A percentile compares a stretch with the other conserved stretches of the same genome.
These are phyloP conservation scores for Nakazawaea siamensis DNA, from an alignment of 805 yeast species.

Conservation along the genomic window DNA sequence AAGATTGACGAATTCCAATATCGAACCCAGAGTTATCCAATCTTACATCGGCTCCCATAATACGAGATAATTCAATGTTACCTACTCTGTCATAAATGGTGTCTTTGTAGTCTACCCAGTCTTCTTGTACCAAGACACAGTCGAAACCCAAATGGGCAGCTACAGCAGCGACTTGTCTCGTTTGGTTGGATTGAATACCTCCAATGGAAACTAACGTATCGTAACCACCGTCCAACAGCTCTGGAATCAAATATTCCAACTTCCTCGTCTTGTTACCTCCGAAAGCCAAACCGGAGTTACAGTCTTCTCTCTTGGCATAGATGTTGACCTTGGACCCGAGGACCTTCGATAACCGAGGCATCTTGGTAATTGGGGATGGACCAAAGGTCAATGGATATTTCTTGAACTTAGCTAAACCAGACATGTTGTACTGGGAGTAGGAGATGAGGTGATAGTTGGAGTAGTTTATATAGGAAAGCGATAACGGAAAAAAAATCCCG, in stretches of 20 bases:
- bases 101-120: conserved; percentile 27
- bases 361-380: conserved; percentile 25
- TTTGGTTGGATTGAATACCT: conserved; percentile 27
- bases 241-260: conserved; percentile 26
- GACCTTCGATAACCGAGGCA: conserved; percentile 20
- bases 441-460: too few species aligned
- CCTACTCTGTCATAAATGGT: conserved; percentile 27
- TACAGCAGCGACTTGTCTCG: conserved; percentile 27
- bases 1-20: conserved; percentile 27
- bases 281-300: conserved; percentile 26
- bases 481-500: too few species aligned
- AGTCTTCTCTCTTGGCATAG: conserved; percentile 26
- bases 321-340: conserved; percentile 25
- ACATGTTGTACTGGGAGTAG: conserved; percentile 3
- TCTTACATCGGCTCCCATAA: conserved; percentile 28
- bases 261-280: conserved; percentile 27
- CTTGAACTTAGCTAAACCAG: conserved; percentile 14
- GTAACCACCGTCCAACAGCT: conserved; percentile 23
- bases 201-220: conserved; percentile 27
- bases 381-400: conserved; percentile 24
- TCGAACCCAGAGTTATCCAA: conserved; percentile 26
- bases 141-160: conserved; percentile 27
- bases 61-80: conserved; percentile 26
- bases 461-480: too few species aligned
- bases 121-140: conserved; percentile 27